A percentile compares a stretch with the other conserved stretches of the same genome.
These are phyloP conservation scores for Aspergillus sp. DNA, from an alignment of 2,329 filamentous ascomycete species.

Conservation along the genomic window DNA sequence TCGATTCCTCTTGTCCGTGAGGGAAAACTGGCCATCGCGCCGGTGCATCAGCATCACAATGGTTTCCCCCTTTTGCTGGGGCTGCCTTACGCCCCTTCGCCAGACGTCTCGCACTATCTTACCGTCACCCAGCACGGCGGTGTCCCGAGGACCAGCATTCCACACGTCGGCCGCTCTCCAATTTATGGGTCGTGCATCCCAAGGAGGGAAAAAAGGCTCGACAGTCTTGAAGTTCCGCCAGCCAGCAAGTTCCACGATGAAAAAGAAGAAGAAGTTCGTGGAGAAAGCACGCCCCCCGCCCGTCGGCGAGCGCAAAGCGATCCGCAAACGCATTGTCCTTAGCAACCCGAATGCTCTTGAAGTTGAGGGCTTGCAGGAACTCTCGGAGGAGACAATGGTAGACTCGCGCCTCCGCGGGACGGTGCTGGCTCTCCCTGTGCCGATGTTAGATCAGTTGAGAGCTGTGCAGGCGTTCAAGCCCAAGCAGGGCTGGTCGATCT, in stretches of 20 bases:
- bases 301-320: conserved; percentile 81
- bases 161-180: conserved; percentile 49
- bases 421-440: conserved; percentile 70
- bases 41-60: conserved; percentile 48
- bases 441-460: conserved; percentile 77
- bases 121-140: conserved; percentile 49
- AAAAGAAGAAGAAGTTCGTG: conserved; percentile 48
- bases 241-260: conserved; percentile 48
- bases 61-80: conserved; percentile 63
- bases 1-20: conserved; percentile 30
- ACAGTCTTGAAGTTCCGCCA: conserved; percentile 42
- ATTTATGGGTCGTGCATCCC: conserved; percentile 31
- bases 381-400: conserved; percentile 61
- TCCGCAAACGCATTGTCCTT: conserved; percentile 86
- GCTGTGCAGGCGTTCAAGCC: conserved; percentile 89
- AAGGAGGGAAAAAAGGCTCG: conserved; percentile 56
- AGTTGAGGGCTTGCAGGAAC: conserved; percentile 68
- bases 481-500: conserved; percentile 85
- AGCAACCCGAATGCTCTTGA: conserved; percentile 92
- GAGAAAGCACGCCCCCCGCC: conserved; percentile 62
- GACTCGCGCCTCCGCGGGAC: conserved; percentile 63
- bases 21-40: conserved; percentile 35
- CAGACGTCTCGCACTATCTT: conserved; percentile 45
- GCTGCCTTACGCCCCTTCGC: conserved; percentile 58
- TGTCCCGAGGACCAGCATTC: conserved; percentile 52